Evolutionary conservation across 2,329 filamentous ascomycete genomes (phyloP).

Genomic region (Aspergillus oerlinghausenensis): DNA sequence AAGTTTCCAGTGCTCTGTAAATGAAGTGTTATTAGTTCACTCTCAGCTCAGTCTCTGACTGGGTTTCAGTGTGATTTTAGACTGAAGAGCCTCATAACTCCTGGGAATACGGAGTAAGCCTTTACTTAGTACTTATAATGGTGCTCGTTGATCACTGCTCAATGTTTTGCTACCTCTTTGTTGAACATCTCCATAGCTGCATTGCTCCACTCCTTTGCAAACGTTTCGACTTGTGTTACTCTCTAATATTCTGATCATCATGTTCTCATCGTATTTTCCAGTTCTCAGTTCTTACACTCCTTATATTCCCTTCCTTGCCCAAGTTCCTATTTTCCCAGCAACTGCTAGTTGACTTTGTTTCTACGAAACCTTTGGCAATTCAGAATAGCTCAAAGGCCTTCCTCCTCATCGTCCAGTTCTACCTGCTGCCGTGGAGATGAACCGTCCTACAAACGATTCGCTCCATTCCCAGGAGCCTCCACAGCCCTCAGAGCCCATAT

Average conservation of each 20-base stretch:
- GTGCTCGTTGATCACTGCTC: background rate
- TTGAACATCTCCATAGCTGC: background rate
- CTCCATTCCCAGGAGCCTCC: background rate
- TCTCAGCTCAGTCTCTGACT: background rate
- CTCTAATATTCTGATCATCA: background rate
- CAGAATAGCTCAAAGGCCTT: background rate
- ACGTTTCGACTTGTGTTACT: background rate
- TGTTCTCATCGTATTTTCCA: background rate
- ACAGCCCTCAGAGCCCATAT: background rate
- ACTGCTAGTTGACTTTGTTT: background rate
- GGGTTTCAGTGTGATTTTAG: background rate
- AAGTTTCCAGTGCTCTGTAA: background rate
- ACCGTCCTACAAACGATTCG: background rate
- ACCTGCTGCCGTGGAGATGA: background rate
- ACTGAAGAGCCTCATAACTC: background rate
- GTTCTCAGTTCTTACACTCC: background rate
- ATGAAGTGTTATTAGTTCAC: background rate
- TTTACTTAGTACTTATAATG: background rate
- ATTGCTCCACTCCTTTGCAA: background rate
- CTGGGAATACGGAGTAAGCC: background rate
- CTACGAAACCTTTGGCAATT: too few species aligned
- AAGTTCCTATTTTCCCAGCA: background rate
- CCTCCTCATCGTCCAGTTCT: background rate
- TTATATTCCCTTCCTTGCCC: background rate
- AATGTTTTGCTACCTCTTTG: background rate